Evolutionary conservation across 1,284 basidiomycete species (phyloP), one percentile per base, ranked within the genome.

Genomic region (Naganishia sp.): DNA sequence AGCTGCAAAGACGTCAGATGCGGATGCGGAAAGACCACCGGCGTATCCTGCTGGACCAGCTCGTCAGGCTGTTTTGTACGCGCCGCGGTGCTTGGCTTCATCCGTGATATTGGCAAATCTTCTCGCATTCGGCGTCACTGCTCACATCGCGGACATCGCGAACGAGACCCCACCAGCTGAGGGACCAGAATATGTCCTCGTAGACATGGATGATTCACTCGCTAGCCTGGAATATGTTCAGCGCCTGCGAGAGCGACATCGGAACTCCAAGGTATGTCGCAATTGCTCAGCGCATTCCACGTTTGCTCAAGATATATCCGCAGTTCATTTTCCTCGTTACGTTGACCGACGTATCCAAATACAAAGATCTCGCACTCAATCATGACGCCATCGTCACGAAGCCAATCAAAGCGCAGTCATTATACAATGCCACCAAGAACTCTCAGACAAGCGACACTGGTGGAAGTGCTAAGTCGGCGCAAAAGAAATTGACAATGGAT

Each of bases 361-460:
- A 56, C 45, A 53, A 57, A 5, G 15, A 16, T 2, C 36, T 65
- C 0, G 33, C 50, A 2, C 60, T 44, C 9, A 53, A 28, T 66
- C 72, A 75, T 25, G 74, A 75, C 5, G 55, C 69, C 2, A 77
- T 78, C 52, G 69, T 77, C 7, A 71, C 76, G 2, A 70, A 74
- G 18, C 76, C 76, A 2, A 69, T 77, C 64, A 79, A 76, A 67
- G 74, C 75, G 54, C 50, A 68, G 10, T 73, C 73, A 3, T 59
- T 79, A 11, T 71, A 77, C 66, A 66, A 75, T 59, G 69, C 69
- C 11, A 54, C 75, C 33, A 64, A 64, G 42, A 54, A 54, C 39
- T 28, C 46, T 3, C 55, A 56, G 45, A 49, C 59, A 28, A 61
- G 59, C 25, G 50, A 28, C 16, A 25, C 25, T n/a, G 42, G 23